These are phyloP conservation scores for Auriculariales sp. DNA, from an alignment of 768 basidiomycete genomes.

Conservation along the genomic window DNA sequence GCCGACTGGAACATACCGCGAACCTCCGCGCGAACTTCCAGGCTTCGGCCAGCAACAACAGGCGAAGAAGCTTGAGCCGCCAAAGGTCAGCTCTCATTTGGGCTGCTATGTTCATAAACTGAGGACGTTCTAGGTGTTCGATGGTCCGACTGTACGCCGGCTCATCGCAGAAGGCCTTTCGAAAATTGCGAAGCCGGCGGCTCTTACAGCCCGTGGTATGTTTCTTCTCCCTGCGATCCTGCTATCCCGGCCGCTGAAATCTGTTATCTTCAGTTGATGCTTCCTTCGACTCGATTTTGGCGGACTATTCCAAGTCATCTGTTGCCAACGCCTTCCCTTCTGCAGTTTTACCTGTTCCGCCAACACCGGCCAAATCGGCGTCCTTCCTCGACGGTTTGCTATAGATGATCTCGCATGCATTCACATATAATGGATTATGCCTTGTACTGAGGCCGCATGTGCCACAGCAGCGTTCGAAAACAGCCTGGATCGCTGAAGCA, in stretches of 20 bases:
- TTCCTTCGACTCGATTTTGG: slow-evolving; percentile 54
- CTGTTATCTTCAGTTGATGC: neutral
- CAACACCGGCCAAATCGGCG: neutral
- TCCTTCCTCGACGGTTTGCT: neutral
- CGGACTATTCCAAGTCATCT: slow-evolving; percentile 48
- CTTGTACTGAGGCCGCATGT: too few species aligned
- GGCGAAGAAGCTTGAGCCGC: slow-evolving; percentile 10
- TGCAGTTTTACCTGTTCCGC: neutral
- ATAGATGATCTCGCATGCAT: too few species aligned
- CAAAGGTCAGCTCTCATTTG: slow-evolving; percentile 20
- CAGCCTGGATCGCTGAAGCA: too few species aligned
- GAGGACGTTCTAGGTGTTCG: slow-evolving; percentile 27
- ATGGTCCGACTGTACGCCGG: slow-evolving; percentile 48
- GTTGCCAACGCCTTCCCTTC: neutral
- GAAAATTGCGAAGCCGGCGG: slow-evolving; percentile 31
- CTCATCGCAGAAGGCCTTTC: slow-evolving; percentile 51
- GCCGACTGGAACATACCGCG: slow-evolving; percentile 63
- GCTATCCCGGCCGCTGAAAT: neutral
- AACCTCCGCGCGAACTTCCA: slow-evolving; percentile 15
- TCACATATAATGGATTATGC: too few species aligned
- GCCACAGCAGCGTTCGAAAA: too few species aligned
- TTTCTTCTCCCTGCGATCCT: neutral
- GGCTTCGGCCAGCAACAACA: slow-evolving; percentile 14
- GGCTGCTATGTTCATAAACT: neutral
- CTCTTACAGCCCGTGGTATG: slow-evolving; percentile 23